Evolutionary conservation across 148 eudicot species (phyloP).

Genomic region (Drosera capensis): DNA sequence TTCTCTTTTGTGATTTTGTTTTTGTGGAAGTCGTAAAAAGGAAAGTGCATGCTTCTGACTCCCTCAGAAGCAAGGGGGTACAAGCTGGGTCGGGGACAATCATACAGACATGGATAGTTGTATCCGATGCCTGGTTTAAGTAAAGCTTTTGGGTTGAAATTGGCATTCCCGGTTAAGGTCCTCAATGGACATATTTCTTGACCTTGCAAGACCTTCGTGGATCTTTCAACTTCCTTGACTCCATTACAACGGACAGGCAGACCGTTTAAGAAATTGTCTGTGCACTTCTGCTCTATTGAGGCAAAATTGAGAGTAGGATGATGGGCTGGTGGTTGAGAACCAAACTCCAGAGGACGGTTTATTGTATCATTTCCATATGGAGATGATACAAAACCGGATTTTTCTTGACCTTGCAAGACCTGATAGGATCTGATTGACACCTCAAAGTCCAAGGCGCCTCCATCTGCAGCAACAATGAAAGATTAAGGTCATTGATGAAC

Average conservation of each 20-base stretch:
- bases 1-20: slow-evolving; percentile 19
- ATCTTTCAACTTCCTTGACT: slow-evolving; percentile 52
- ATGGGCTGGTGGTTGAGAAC: slow-evolving; percentile 16
- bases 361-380: slow-evolving; percentile 35
- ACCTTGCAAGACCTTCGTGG: slow-evolving; percentile 99
- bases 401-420: slow-evolving; percentile 99
- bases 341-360: slow-evolving; percentile 34
- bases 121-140: slow-evolving; percentile 26
- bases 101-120: slow-evolving; percentile 25
- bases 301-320: slow-evolving; percentile 19
- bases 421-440: slow-evolving; percentile 68
- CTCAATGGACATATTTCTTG: slow-evolving; percentile 85
- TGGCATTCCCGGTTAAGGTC: slow-evolving; percentile 37
- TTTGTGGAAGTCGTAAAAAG: slow-evolving; percentile 26
- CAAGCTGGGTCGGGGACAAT: slow-evolving; percentile 27
- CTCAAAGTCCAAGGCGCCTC: slow-evolving; percentile 62
- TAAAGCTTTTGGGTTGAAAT: slow-evolving; percentile 28
- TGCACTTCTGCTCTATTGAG: slow-evolving; percentile 15
- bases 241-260: slow-evolving; percentile 30
- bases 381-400: slow-evolving; percentile 47
- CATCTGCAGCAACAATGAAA: slow-evolving; percentile 30
- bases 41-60: slow-evolving; percentile 36
- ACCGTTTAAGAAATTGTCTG: slow-evolving; percentile 22
- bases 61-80: slow-evolving; percentile 82
- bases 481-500: slow-evolving; percentile 1